Percentiles rank a stretch among this genome's conserved stretches.
Evolutionary conservation across 805 yeast species (phyloP).

Genomic region (Ogataea nakhonphanomensis): DNA sequence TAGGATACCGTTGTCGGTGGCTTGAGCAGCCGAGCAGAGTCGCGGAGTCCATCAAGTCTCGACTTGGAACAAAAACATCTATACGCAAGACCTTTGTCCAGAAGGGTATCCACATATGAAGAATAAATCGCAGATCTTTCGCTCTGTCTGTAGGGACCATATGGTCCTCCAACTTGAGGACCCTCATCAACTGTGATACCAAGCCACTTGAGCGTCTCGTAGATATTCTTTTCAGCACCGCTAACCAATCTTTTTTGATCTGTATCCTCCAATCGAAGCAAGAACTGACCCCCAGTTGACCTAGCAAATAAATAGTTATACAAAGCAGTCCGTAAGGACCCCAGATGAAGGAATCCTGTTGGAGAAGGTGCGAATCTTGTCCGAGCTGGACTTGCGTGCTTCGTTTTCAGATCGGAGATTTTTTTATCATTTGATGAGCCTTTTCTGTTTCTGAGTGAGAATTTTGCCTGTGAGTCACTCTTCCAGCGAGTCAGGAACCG

Average conservation of each 20-base stretch:
- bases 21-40: slow-evolving; percentile 64
- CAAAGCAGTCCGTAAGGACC: slow-evolving; percentile 89
- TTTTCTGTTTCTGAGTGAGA: slow-evolving; percentile 12
- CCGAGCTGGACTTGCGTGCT: slow-evolving; percentile 50
- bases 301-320: slow-evolving; percentile 83
- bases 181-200: slow-evolving; percentile 80
- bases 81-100: slow-evolving; percentile 73
- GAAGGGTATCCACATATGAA: slow-evolving; percentile 51
- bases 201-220: slow-evolving; percentile 74
- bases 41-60: slow-evolving; percentile 62
- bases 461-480: slow-evolving; percentile 9
- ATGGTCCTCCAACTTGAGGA: slow-evolving; percentile 71
- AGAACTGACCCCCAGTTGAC: slow-evolving; percentile 73
- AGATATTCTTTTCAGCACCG: slow-evolving; percentile 82
- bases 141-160: slow-evolving; percentile 84
- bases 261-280: slow-evolving; percentile 88
- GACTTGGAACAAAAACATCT: slow-evolving; percentile 84
- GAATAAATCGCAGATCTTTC: slow-evolving; percentile 67
- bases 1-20: slow-evolving; percentile 94
- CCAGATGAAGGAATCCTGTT: slow-evolving; percentile 91
- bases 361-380: slow-evolving; percentile 98
- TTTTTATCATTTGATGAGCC: not conserved
- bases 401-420: slow-evolving; percentile 27
- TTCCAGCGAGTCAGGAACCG: not conserved
- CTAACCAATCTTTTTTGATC: slow-evolving; percentile 74